Percentiles rank a stretch among this genome's conserved stretches.
These are phyloP conservation scores for Iris macrosiphon DNA, from an alignment of 106 monocot species.

Conservation along the genomic window DNA sequence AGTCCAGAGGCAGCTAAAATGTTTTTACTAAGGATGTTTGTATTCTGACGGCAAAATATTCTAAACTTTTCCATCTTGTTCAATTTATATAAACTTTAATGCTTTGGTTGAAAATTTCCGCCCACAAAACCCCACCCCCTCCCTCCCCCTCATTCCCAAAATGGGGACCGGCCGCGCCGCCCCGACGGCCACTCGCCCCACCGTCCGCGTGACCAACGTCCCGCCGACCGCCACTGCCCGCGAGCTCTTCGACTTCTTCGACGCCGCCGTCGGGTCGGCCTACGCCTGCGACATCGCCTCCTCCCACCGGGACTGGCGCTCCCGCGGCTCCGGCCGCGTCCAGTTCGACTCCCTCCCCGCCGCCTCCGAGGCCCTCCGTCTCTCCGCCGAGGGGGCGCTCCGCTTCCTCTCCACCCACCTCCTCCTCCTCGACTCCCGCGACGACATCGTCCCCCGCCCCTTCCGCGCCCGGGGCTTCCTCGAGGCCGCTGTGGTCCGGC, in stretches of 20 bases:
- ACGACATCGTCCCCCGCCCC: constrained; percentile 55
- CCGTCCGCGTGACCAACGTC: constrained; percentile 54
- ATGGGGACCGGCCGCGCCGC: not conserved
- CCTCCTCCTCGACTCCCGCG: constrained; percentile 13
- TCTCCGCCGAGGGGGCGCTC: constrained; percentile 19
- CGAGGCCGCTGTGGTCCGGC: constrained; percentile 18
- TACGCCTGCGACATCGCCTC: constrained; percentile 72
- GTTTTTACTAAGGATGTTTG: too few species aligned
- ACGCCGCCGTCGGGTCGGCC: constrained; percentile 45
- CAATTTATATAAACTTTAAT: too few species aligned
- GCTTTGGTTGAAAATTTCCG: too few species aligned
- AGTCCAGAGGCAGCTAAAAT: too few species aligned
- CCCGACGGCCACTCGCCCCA: constrained; percentile 7
- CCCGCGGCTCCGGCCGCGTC: constrained; percentile 56
- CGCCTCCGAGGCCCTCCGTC: constrained; percentile 28
- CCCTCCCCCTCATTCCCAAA: not conserved
- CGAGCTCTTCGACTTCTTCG: constrained; percentile 67
- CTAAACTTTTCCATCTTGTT: too few species aligned
- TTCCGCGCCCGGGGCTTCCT: constrained; percentile 24
- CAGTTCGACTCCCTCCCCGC: constrained; percentile 61
- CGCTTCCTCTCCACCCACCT: constrained; percentile 41
- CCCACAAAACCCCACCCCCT: not conserved
- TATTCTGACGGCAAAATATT: too few species aligned
- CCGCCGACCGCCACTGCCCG: constrained; percentile 49
- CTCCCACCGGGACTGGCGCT: constrained; percentile 43